Evolutionary conservation across 1,284 basidiomycete genomes (phyloP), one percentile per base, ranked within the genome.

Genomic region (Cerrena zonata): DNA sequence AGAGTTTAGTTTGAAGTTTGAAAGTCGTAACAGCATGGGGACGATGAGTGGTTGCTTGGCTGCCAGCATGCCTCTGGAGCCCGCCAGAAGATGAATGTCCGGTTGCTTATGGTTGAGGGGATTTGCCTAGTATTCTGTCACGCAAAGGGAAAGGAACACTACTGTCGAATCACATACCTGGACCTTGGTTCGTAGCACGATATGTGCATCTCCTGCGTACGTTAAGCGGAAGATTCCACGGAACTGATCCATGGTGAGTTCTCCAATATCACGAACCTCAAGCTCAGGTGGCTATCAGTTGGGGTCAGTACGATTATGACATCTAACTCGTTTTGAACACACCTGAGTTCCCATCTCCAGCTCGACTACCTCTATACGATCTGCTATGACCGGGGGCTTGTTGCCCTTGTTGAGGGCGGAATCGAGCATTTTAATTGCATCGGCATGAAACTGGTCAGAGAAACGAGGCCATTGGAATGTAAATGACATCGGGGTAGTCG

Each of bases 301-400:
- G 38, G 47, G 30, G 5, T 45, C 42, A 22, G 45, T 34, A 51
- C 22, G 27, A 15, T 27, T 18, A 43, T 30, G 53, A 50, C 27
- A 47, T 37, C 24, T 27, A 21, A 19, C 3, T 26, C 36, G 38
- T 42, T 51, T 45, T 46, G 48, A 21, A 72, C 80, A 56, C 55
- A 92, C 94, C 75, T 97, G 89, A 1, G 90, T 94, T 39, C 96
- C 96, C 95, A 99, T 99, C 70, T 94, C 87, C 25, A 99, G 75
- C 68, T 98, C 95, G 51, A 97, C 90, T 26, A 99, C 96, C 65
- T 96, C 89, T 58, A 99, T 99, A 67, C 84, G 86, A 69, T 96
- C 96, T 52, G 94, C 94, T 62, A 99, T 99, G 62, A 99, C 89
- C 26, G 94, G 93, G 1, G 96, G 96, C 66, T 97, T 98, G 75